Conservation (phyloP, 164 flowering plant species). For the Sedum album region DNA sequence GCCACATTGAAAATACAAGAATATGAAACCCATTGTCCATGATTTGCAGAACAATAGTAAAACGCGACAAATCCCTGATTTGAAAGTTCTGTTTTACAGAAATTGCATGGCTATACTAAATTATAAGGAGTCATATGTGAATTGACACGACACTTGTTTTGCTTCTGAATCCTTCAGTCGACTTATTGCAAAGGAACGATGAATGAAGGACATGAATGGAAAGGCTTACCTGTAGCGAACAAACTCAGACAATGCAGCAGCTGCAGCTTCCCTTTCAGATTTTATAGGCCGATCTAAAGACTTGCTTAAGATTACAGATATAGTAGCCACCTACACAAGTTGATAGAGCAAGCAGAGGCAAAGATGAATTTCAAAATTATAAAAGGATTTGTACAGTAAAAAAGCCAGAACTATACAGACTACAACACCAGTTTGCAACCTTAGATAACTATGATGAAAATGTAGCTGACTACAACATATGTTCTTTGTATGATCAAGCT, state of each 20-base stretch:
- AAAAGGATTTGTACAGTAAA: too few species aligned
- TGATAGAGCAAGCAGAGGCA: conserved; percentile 1
- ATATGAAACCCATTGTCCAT: not conserved
- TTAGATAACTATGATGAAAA: too few species aligned
- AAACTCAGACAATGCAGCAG: conserved; percentile 92
- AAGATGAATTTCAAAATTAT: not conserved
- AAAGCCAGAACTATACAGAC: too few species aligned
- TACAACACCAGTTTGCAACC: too few species aligned
- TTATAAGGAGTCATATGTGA: not conserved
- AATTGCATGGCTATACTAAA: not conserved
- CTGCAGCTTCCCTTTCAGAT: conserved; percentile 88
- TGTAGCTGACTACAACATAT: too few species aligned
- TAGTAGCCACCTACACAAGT: conserved; percentile 47
- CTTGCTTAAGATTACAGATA: conserved; percentile 52
- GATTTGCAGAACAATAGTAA: not conserved
- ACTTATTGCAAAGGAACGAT: too few species aligned
- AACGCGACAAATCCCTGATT: not conserved
- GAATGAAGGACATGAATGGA: not conserved
- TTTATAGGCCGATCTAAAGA: conserved; percentile 47
- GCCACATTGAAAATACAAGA: conserved; percentile 19
- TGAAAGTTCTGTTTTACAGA: not conserved
- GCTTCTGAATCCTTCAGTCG: not conserved
- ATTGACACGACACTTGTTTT: not conserved
- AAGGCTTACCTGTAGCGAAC: conserved; percentile 61
- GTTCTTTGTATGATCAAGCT: too few species aligned